Evolutionary conservation across 257 asterid species (phyloP), one percentile per base, ranked within the genome.

Genomic region (Primulina huaijiensis): DNA sequence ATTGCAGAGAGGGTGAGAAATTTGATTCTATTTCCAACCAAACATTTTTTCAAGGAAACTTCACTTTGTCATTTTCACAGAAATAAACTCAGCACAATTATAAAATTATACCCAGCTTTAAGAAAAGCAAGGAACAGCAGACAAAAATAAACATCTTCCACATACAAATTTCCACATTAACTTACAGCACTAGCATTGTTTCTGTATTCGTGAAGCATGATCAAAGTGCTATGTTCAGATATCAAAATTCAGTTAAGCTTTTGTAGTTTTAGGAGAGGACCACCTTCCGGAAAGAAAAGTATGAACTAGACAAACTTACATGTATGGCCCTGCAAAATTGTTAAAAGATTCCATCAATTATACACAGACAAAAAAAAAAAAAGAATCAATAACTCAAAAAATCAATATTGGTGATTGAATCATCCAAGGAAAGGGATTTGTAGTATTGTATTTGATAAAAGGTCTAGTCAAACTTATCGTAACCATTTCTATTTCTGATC

Each of bases 291-390:
- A 68, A 65, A 38, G 77, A 60, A 64, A 73, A 67, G 68, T 65
- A 62, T 10, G 25, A 23, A 65, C 31, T 17, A 9, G 58, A 62
- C 4, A 65, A 70, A 90, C 98, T 92, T 92, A 92, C 98, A 92
- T 78, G 89, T 88, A 92, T 55, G 97, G 97, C 80, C 98, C 97
- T 92, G 93, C 88, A 81, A 88, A 71, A 77, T 40, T 10, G 23
- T 17, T 35, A 29, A 56, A 55, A 58, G 33, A 68, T 80, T 82
- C 40, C 82, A 70, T 35, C 64, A 63, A 40, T 11, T 12, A 43
- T 38, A 60, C 7, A 52, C 25, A 23, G 25, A 23, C 25, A 23
- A 33, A 60, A 14, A 37, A 17, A 17, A 61, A 46, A 1, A 62
- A 30, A 59, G 2, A 63, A 23, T 34, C 17, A 38, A 34, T 29